Conservation (phyloP, 139 green algal genomes). For the Haematococcus lacustris region DNA sequence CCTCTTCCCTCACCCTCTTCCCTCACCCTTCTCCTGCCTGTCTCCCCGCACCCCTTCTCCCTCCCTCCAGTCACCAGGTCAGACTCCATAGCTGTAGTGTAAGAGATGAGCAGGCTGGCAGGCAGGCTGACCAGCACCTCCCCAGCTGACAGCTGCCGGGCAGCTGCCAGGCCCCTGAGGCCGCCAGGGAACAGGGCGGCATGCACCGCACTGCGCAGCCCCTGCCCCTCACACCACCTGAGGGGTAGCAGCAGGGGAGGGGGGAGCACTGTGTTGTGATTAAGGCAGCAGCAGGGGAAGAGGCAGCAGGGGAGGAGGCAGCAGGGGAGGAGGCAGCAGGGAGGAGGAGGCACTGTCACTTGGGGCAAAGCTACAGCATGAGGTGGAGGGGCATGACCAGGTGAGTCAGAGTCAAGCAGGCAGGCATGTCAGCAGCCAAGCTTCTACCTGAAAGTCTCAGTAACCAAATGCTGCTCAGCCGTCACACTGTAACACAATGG, state of each 20-base stretch:
- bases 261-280: not conserved
- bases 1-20: not conserved
- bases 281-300: not conserved
- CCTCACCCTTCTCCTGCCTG: not conserved
- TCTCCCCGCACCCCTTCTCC: not conserved
- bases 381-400: not conserved
- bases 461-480: too few relatives aligned
- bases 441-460: too few relatives aligned
- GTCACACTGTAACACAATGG: too few relatives aligned
- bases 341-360: not conserved
- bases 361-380: not conserved
- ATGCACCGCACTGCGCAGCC: constrained; percentile 1
- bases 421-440: too few relatives aligned
- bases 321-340: not conserved
- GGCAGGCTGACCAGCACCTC: constrained; percentile 36
- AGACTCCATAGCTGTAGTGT: constrained; percentile 38
- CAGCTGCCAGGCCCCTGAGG: constrained; percentile 40
- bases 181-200: constrained; percentile 11
- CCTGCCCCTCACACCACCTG: constrained; percentile 15
- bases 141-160: constrained; percentile 27
- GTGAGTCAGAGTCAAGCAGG: too few relatives aligned
- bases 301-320: not conserved
- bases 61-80: constrained; percentile 35
- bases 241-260: not conserved
- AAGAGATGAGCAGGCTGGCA: constrained; percentile 38